Base-by-base conservation (phyloP, 139 green algal genomes). In the Tetradesmus lagerheimii region DNA sequence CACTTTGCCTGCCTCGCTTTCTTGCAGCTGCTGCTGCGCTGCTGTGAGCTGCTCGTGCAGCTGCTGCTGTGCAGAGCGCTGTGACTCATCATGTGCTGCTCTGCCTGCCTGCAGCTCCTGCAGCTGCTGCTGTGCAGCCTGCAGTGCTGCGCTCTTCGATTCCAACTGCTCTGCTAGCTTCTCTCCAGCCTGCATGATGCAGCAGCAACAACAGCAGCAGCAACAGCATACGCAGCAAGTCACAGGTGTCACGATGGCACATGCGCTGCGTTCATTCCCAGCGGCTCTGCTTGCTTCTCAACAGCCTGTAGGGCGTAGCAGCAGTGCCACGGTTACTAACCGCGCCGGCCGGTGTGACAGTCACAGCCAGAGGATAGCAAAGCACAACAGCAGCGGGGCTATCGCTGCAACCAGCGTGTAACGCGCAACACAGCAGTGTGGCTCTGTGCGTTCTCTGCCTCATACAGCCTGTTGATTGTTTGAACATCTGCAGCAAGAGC, bases 121-220 rank as follows among this genome's bases (percentile, higher is more conserved):
- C 27, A 83, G 50, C 71, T 89, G 67, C 31, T 47, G 38, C n/a
- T 89, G 85, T 57, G 85, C 67, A 27, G 85, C 18, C 37, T 47
- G 20, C 20, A 82, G 47, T 0, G 39, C 71, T 75, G 71, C 4
- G 31, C 23, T 43, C n/a, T 88, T 80, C 5, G 14, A 9, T 31
- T 88, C 37, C 45, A 88, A n/a, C 41, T 88, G 64, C 25, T 80
- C 62, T 20, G 83, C 83, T 20, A 88, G 62, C 18, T 64, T 34
- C 64, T 88, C 83, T 14, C 83, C 83, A 39, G n/a, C 64, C 83
- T 88, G 37, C 34, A 77, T 0, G 29, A n/a, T 31, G 23, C 57
- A 71, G 57, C 50, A 31, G 20, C 31, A 31, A 31, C 47, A 18
- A 38, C n/a, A 79, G n/a, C 71, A 79, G 71, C 71, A 79, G 6